Conservation (phyloP, 2,329 filamentous ascomycete species). For the Scorias spongiosa region DNA sequence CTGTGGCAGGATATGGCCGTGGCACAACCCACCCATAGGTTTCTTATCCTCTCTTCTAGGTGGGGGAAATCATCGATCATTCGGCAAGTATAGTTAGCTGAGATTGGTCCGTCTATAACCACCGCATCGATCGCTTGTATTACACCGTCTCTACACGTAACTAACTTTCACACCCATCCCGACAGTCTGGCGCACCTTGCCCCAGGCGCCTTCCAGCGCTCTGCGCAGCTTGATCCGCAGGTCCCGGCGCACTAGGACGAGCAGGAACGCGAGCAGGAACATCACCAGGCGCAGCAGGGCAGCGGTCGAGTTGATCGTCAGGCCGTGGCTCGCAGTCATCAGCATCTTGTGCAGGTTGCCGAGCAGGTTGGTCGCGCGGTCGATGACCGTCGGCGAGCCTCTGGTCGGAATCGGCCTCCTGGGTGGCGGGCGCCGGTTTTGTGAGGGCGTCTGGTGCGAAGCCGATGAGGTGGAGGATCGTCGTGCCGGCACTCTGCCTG, state of each 20-base stretch:
- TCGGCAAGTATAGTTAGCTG: background rate
- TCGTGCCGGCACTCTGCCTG: background rate
- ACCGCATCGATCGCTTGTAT: background rate
- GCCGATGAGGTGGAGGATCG: background rate
- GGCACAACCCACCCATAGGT: no score
- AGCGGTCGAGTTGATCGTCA: constrained; percentile 32
- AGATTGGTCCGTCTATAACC: background rate
- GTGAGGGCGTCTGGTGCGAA: constrained; percentile 5
- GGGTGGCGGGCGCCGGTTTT: constrained; percentile 6
- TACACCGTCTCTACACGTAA: constrained; percentile 50
- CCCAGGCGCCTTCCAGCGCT: constrained; percentile 56
- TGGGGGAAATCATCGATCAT: constrained; percentile 1
- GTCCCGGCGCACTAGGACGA: constrained; percentile 60
- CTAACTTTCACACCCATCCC: constrained; percentile 97
- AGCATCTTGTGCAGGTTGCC: constrained; percentile 29
- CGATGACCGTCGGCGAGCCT: constrained; percentile 10
- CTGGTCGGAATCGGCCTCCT: constrained; percentile 9
- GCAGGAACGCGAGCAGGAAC: constrained; percentile 63
- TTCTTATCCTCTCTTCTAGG: no score
- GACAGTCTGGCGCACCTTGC: constrained; percentile 67
- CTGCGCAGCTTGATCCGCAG: constrained; percentile 59
- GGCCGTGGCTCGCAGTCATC: constrained; percentile 29
- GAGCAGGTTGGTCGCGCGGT: constrained; percentile 14
- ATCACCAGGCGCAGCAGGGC: constrained; percentile 49
- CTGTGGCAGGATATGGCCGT: no score